A percentile compares a stretch with the other conserved stretches of the same genome.
Conservation (phyloP, 2,329 filamentous ascomycete species). For the Fusarium odoratissimum region DNA sequence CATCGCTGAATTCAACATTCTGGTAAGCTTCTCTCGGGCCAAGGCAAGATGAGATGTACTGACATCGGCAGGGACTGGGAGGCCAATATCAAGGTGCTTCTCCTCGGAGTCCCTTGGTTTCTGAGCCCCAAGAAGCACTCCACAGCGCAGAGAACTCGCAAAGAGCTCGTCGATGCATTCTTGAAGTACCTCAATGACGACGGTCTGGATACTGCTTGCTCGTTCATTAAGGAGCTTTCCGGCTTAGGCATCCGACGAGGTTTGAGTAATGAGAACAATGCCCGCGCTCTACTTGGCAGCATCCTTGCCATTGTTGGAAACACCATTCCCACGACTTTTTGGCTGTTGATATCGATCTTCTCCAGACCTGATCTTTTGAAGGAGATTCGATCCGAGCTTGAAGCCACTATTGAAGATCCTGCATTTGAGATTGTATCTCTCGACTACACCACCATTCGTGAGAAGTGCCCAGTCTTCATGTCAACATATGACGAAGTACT, state of each 20-base stretch:
- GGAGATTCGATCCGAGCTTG: slow-evolving; percentile 18
- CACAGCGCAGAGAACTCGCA: slow-evolving; percentile 7
- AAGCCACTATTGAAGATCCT: slow-evolving; percentile 7
- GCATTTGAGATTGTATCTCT: background rate
- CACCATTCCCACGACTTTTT: slow-evolving; percentile 34
- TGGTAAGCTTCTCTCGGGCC: background rate
- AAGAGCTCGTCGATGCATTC: slow-evolving; percentile 30
- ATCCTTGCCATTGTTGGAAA: slow-evolving; percentile 37
- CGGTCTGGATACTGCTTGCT: slow-evolving; percentile 25
- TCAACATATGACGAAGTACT: slow-evolving; percentile 36
- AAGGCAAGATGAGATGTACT: background rate
- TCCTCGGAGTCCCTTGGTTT: slow-evolving; percentile 33
- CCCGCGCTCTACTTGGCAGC: slow-evolving; percentile 31
- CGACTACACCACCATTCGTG: slow-evolving; percentile 16
- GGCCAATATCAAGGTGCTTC: slow-evolving; percentile 31
- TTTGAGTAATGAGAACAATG: slow-evolving; percentile 37
- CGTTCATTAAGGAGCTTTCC: slow-evolving; percentile 30
- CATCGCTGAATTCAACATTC: slow-evolving; percentile 16
- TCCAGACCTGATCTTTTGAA: slow-evolving; percentile 13
- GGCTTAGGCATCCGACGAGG: slow-evolving; percentile 24
- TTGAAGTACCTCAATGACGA: slow-evolving; percentile 14
- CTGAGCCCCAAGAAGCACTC: slow-evolving; percentile 28
- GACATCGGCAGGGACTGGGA: slow-evolving; percentile 21
- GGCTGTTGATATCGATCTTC: slow-evolving; percentile 25
- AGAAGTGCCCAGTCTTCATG: slow-evolving; percentile 28